Conservation (phyloP, 2,329 filamentous ascomycete species). For the Zasmidium angulare region DNA sequence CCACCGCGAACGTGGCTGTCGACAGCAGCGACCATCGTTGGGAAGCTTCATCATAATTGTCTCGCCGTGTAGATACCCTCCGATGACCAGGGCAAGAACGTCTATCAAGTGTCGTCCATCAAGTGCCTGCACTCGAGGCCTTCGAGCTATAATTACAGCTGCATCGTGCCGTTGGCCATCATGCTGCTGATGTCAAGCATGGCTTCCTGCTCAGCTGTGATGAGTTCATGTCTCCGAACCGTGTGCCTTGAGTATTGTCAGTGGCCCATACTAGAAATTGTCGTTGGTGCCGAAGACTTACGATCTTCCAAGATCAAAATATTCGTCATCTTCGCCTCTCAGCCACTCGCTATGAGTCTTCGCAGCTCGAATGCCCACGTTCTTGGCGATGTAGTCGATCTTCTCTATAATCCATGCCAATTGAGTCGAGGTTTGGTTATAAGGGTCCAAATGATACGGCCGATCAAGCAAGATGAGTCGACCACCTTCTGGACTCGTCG, state of each 20-base stretch:
- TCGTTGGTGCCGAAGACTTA: background rate
- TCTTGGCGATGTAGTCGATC: constrained; percentile 13
- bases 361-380: constrained; percentile 12
- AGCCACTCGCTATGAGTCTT: constrained; percentile 7
- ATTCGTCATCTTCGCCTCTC: constrained; percentile 10
- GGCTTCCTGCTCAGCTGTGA: background rate
- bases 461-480: constrained; percentile 13
- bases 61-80: too few species aligned
- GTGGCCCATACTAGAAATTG: background rate
- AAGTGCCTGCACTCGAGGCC: background rate
- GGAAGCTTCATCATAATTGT: background rate
- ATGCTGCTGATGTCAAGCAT: background rate
- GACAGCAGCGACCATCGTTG: too few species aligned
- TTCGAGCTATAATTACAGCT: background rate
- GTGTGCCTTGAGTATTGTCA: background rate
- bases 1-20: background rate
- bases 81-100: too few species aligned
- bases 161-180: background rate
- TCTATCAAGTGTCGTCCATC: background rate
- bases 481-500: constrained; percentile 11
- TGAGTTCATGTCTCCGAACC: background rate
- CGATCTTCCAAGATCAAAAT: constrained; percentile 15
- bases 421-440: constrained; percentile 10
- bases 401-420: constrained; percentile 20
- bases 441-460: constrained; percentile 9